Conservation (phyloP, 164 flowering plant species). For the Taxillus chinensis region DNA sequence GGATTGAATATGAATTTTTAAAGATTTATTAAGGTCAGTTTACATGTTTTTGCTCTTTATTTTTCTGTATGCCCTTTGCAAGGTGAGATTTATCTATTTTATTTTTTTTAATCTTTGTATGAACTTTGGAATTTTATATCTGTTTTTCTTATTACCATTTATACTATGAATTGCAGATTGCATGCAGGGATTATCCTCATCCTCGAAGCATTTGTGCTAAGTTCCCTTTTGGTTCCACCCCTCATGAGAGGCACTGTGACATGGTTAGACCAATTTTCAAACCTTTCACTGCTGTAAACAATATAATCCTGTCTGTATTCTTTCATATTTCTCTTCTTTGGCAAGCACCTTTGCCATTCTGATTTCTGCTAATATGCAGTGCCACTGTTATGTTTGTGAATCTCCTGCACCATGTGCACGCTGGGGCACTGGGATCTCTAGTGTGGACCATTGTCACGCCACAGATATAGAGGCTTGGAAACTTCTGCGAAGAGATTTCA, state of each 20-base stretch:
- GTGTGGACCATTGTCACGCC: constrained; percentile 73
- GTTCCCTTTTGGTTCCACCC: constrained; percentile 49
- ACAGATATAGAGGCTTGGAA: constrained; percentile 71
- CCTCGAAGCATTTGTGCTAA: constrained; percentile 68
- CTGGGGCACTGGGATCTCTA: constrained; percentile 58
- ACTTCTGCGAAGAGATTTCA: constrained; percentile 29
- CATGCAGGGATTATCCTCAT: constrained; percentile 93
- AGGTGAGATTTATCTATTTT: too few relatives aligned
- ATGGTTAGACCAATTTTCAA: constrained; percentile 26
- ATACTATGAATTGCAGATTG: constrained; percentile 40
- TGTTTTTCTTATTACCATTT: too few relatives aligned
- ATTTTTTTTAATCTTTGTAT: too few relatives aligned
- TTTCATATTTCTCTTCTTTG: not conserved
- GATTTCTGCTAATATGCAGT: constrained; percentile 38
- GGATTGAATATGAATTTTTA: too few relatives aligned
- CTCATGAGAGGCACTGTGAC: constrained; percentile 59
- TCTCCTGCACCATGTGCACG: constrained; percentile 62
- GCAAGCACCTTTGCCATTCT: not conserved
- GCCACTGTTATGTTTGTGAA: constrained; percentile 96
- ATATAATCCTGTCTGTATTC: too few relatives aligned
- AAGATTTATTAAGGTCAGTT: too few relatives aligned
- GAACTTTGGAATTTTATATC: too few relatives aligned
- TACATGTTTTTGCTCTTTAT: too few relatives aligned
- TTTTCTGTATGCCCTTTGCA: too few relatives aligned
- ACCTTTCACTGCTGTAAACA: not conserved